Percentiles rank a stretch among this genome's conserved stretches.
phyloP scores from a whole-genome alignment of 768 basidiomycete species.

The Lactarius tabidus region DNA sequence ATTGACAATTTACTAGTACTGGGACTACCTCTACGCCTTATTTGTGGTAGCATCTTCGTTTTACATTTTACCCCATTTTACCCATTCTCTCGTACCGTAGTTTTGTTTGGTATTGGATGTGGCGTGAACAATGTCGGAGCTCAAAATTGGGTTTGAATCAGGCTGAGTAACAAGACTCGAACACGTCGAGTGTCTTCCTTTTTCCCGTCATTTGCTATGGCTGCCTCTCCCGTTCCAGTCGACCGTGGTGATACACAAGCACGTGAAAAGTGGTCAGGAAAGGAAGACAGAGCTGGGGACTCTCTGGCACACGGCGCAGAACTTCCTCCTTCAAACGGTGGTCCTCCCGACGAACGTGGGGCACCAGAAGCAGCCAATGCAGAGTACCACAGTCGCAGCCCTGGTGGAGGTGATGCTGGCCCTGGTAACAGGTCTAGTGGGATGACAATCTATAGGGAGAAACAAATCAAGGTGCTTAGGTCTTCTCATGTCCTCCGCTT shows the following conservation, averaged over 20 bases:
- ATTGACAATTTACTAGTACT: slow-evolving; percentile 6
- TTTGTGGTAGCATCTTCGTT: neutral
- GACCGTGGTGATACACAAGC: slow-evolving; percentile 23
- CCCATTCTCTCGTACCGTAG: neutral
- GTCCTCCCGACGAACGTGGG: slow-evolving; percentile 25
- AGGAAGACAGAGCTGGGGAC: slow-evolving; percentile 25
- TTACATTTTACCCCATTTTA: neutral
- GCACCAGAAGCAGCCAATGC: slow-evolving; percentile 19
- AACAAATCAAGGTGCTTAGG: slow-evolving; percentile 87
- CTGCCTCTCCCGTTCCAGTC: slow-evolving; percentile 27
- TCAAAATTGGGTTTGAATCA: slow-evolving; percentile 22
- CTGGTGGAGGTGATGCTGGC: slow-evolving; percentile 22
- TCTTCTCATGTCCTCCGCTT: slow-evolving; percentile 42
- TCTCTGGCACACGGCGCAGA: slow-evolving; percentile 26
- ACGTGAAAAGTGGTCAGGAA: slow-evolving; percentile 26
- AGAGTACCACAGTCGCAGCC: slow-evolving; percentile 26
- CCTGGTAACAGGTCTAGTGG: slow-evolving; percentile 22
- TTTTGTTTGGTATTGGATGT: slow-evolving; percentile 12
- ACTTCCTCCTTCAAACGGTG: slow-evolving; percentile 24
- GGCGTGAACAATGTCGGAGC: slow-evolving; percentile 26
- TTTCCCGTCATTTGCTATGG: slow-evolving; percentile 24
- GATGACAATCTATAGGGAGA: slow-evolving; percentile 48
- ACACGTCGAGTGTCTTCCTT: slow-evolving; percentile 8
- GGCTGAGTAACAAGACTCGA: neutral
- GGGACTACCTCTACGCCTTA: slow-evolving; percentile 1